phyloP scores from a whole-genome alignment of 345 rosid genomes.

The Kernera saxatilis region DNA sequence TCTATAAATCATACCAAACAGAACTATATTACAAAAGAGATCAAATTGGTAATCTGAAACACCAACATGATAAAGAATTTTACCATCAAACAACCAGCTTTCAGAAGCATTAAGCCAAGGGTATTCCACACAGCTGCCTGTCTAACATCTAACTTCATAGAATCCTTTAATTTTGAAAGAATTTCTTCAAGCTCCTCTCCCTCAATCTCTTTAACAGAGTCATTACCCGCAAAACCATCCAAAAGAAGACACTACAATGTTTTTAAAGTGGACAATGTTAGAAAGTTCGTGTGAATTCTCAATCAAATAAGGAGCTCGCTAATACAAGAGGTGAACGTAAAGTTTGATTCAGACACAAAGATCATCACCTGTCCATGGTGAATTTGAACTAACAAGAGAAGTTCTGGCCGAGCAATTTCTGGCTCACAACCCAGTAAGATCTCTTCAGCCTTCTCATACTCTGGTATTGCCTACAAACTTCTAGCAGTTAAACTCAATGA shows the following conservation, averaged over 20 bases:
- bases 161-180: constrained; percentile 64
- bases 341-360: constrained; percentile 7
- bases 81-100: constrained; percentile 85
- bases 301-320: neutral
- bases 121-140: constrained; percentile 87
- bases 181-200: constrained; percentile 70
- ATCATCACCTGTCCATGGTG: constrained; percentile 89
- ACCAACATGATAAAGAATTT: constrained; percentile 4
- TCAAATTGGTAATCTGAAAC: constrained; percentile 8
- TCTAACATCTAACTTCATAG: constrained; percentile 66
- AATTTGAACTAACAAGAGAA: constrained; percentile 87
- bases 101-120: constrained; percentile 77
- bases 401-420: constrained; percentile 83
- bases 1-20: constrained; percentile 37
- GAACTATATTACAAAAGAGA: constrained; percentile 16
- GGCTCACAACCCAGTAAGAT: constrained; percentile 71
- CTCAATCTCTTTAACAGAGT: constrained; percentile 73
- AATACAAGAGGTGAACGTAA: neutral
- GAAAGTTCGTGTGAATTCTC: neutral
- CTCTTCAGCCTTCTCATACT: constrained; percentile 91
- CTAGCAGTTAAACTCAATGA: constrained; percentile 10
- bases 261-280: constrained; percentile 5
- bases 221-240: constrained; percentile 55
- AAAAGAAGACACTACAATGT: constrained; percentile 66
- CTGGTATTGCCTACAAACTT: constrained; percentile 61